Evolutionary conservation across 352 stramenopile species (phyloP).

Genomic region (Phytophthora cactorum): DNA sequence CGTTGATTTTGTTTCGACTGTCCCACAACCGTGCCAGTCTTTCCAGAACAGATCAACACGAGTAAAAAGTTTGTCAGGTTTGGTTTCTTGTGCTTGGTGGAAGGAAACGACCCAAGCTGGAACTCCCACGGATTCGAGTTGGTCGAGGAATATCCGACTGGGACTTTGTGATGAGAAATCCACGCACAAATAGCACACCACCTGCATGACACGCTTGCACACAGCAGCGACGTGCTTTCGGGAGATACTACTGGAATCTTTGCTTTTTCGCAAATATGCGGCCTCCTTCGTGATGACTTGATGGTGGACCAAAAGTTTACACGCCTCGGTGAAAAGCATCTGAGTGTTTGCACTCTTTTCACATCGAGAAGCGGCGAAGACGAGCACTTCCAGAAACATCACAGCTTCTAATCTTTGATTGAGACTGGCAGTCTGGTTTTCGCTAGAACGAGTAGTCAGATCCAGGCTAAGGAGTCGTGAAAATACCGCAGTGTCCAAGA

Average conservation of each 20-base stretch:
- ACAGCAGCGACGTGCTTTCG: slow-evolving; percentile 22
- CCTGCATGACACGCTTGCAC: slow-evolving; percentile 45
- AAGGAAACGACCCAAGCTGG: slow-evolving; percentile 33
- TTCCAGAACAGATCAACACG: slow-evolving; percentile 37
- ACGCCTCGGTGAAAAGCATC: slow-evolving; percentile 33
- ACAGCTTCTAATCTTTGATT: slow-evolving; percentile 27
- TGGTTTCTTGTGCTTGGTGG: slow-evolving; percentile 16
- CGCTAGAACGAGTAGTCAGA: too few relatives aligned
- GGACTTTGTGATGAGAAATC: slow-evolving; percentile 36
- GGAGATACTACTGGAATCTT: not conserved
- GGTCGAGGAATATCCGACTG: slow-evolving; percentile 27
- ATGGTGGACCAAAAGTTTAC: slow-evolving; percentile 31
- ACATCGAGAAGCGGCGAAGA: slow-evolving; percentile 9
- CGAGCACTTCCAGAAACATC: slow-evolving; percentile 32
- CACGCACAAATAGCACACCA: slow-evolving; percentile 43
- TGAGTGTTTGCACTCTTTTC: slow-evolving; percentile 30
- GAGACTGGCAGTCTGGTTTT: not conserved
- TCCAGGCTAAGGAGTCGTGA: not conserved
- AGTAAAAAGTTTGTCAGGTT: too few relatives aligned
- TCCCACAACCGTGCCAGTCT: slow-evolving; percentile 29
- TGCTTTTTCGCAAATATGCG: slow-evolving; percentile 10
- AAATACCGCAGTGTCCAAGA: slow-evolving; percentile 28
- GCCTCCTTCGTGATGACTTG: slow-evolving; percentile 30
- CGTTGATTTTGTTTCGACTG: not conserved
- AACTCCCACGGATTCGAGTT: slow-evolving; percentile 26